These are phyloP conservation scores for Coprinopsis marcescibilis DNA, from an alignment of 768 basidiomycete genomes.

Conservation along the genomic window DNA sequence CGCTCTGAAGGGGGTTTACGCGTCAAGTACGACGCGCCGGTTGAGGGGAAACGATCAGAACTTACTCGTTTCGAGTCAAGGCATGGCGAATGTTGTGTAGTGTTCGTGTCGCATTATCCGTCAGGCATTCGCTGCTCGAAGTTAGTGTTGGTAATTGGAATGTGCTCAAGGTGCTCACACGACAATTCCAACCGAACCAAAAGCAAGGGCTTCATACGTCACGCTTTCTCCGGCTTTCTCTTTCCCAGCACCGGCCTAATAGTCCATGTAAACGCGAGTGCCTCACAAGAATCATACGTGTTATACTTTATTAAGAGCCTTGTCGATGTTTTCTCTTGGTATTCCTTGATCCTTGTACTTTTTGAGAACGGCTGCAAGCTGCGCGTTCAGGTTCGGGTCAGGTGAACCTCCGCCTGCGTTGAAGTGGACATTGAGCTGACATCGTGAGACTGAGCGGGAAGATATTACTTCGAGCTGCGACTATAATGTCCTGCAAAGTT, in stretches of 20 bases:
- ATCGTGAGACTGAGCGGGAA: background rate
- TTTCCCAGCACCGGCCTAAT: slow-evolving; percentile 37
- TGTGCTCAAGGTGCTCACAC: slow-evolving; percentile 38
- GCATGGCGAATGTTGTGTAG: slow-evolving; percentile 50
- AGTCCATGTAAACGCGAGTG: background rate
- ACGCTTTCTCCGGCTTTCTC: slow-evolving; percentile 43
- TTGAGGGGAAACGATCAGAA: slow-evolving; percentile 2
- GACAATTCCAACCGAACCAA: slow-evolving; percentile 54
- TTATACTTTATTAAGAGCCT: slow-evolving; percentile 52
- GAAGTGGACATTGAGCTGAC: slow-evolving; percentile 5
- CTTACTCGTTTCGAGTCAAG: slow-evolving; percentile 43
- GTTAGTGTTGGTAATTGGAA: background rate
- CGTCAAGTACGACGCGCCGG: background rate
- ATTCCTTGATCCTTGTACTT: slow-evolving; percentile 52
- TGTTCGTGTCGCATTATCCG: slow-evolving; percentile 63
- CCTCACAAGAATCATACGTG: slow-evolving; percentile 4
- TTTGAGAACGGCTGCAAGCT: slow-evolving; percentile 50
- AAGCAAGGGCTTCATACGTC: slow-evolving; percentile 57
- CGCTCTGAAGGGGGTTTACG: slow-evolving; percentile 34
- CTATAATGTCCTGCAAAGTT: slow-evolving; percentile 47
- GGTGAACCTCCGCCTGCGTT: slow-evolving; percentile 48
- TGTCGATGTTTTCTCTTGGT: slow-evolving; percentile 66
- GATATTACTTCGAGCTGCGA: slow-evolving; percentile 50
- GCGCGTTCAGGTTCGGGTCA: slow-evolving; percentile 48
- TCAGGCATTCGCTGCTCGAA: slow-evolving; percentile 26